Evolutionary conservation across 192 early-diverging fungal genomes (phyloP), one percentile per base, ranked within the genome.

Genomic region (Rhizoclosmatium sp.): DNA sequence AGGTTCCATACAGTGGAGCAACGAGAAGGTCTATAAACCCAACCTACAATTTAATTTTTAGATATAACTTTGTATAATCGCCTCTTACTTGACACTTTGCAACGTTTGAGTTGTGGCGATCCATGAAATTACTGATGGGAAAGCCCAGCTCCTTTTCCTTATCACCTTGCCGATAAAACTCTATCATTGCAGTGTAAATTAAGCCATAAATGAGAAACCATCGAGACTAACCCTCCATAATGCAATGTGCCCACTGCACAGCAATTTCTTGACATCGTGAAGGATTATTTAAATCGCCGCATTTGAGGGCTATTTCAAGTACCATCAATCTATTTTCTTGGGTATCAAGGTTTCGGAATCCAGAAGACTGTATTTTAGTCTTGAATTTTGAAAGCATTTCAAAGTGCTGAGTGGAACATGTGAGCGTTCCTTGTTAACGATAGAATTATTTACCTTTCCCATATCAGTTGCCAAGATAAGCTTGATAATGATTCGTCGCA

Each of bases 11-110:
- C n/a, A 91, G 82, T 40, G 89, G 89, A 4, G 82, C 73, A 14
- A 89, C 89, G 47, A 91, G 84, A 80, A 84, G 83, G 72, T 91
- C 89, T 42, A 91, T 91, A 79, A 91, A 91, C n/a, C 88, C 89
- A 68, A 91, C 70, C 81, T 85, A 64, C 47, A 19, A 54, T 59
- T 62, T 56, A 59, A 4, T 41, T 2, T 48, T 40, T 64, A 59
- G 49, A 31, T 21, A 39, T 40, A 56, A 21, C 19, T 31, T 31
- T 31, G 31, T 31, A 3, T 60, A 71, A 64, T 41, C 1, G 39
- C 31, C 58, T 5, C 54, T 48, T 69, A 84, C 85, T 79, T 91
- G 89, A 68, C 89, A 89, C 65, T 91, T 91, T 3, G 83, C 72
- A 3, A 91, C 82, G 45, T 84, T 81, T 16, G 88, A 82, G 23